These are phyloP conservation scores for Fusarium floridanum DNA, from an alignment of 2,329 filamentous ascomycete genomes.

Conservation along the genomic window DNA sequence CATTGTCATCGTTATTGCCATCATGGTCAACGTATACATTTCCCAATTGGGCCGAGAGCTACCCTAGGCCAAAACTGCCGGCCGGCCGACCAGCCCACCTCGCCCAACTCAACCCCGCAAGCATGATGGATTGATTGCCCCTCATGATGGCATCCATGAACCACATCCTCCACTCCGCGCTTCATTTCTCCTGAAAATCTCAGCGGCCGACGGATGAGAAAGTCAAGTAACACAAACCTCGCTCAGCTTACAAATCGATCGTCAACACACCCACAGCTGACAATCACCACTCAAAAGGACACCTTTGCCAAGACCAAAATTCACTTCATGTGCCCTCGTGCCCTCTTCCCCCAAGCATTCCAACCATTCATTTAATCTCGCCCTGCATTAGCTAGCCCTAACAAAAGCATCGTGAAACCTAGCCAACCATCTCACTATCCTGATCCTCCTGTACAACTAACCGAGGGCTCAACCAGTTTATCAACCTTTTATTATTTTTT, in stretches of 20 bases:
- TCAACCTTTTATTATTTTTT: slow-evolving; percentile 41
- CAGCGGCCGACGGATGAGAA: neutral
- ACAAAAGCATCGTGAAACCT: slow-evolving; percentile 9
- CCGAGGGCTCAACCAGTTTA: neutral
- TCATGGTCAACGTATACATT: neutral
- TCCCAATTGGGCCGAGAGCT: neutral
- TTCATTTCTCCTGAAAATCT: neutral
- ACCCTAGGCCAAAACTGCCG: neutral
- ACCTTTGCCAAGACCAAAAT: neutral
- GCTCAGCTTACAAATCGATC: neutral
- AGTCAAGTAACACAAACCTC: neutral
- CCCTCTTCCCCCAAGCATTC: slow-evolving; percentile 1
- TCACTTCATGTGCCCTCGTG: neutral
- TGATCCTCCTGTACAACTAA: neutral
- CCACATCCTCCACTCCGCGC: neutral
- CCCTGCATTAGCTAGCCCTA: slow-evolving; percentile 37
- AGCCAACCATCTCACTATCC: neutral
- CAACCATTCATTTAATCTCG: neutral
- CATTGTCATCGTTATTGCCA: neutral
- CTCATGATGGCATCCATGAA: neutral
- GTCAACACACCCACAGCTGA: neutral
- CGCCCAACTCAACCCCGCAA: neutral
- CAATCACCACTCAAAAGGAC: neutral
- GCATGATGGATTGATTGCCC: neutral
- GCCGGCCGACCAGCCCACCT: neutral